Conservation (phyloP, 306 rosid genomes). For the Trifolium repens region DNA sequence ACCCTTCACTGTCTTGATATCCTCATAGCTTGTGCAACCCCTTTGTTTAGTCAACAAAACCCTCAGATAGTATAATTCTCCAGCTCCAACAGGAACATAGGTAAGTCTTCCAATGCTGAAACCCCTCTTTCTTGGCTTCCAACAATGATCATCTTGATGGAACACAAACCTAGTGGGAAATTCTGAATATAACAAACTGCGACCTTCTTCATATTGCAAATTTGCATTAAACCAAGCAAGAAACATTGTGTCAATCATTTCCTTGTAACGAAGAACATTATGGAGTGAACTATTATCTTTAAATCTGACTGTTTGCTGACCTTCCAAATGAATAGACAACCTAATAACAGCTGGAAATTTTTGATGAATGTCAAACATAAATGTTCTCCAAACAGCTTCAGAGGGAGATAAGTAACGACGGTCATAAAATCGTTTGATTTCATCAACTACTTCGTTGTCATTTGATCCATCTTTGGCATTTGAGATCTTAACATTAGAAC, state of each 20-base stretch:
- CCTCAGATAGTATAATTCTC: background rate
- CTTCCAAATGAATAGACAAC: background rate
- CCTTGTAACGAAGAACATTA: too few relatives aligned
- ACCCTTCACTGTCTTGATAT: too few relatives aligned
- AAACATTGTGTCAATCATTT: background rate
- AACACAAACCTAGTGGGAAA: background rate
- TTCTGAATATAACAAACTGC: background rate
- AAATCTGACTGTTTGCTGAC: background rate
- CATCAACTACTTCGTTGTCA: background rate
- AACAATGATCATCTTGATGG: background rate
- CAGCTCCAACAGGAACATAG: background rate
- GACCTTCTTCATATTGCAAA: background rate
- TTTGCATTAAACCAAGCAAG: background rate
- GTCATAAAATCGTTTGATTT: background rate
- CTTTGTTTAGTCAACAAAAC: background rate
- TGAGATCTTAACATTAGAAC: background rate
- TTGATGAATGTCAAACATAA: background rate
- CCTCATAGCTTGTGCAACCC: too few relatives aligned
- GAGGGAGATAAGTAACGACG: background rate
- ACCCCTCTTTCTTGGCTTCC: background rate
- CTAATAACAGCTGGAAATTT: background rate
- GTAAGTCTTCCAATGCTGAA: background rate
- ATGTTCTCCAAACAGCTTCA: background rate
- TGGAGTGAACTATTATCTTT: too few relatives aligned
- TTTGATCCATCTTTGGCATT: background rate